Evolutionary conservation across 2,329 filamentous ascomycete species (phyloP), one percentile per base, ranked within the genome.

Genomic region (Aureobasidium sp.): DNA sequence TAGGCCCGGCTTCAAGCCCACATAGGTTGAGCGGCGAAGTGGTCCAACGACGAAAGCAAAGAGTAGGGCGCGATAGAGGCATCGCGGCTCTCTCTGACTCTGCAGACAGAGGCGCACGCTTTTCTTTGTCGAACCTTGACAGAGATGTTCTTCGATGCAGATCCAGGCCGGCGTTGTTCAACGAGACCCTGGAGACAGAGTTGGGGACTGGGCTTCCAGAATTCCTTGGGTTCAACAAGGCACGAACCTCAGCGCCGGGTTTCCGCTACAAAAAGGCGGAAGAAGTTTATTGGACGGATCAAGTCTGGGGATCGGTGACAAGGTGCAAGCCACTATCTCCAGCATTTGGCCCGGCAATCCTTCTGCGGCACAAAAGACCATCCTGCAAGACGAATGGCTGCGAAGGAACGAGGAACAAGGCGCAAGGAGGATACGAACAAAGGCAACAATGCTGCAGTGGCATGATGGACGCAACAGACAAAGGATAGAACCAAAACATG

Each of bases 231-330:
- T 39, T 47, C 55, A 58, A 58, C 55, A 58, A 48, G 42, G 42
- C 42, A 58, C 41, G 42, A 58, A 48, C 55, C 55, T 58, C 55
- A 39, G 55, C 55, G 42, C 41, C 53, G 53, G 55, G 41, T 59
- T 29, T 42, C 31, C 45, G 22, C 17, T 42, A 36, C 34, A 34
- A 51, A 49, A 37, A 60, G 27, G 20, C 56, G 57, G 45, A 49
- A 51, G 57, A 60, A 61, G 49, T 31, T 47, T 53, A 62, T 62
- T 62, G 60, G 60, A 56, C 39, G 48, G 48, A 61, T 49, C 31
- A 61, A 61, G 48, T 61, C 60, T 62, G 60, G 60, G 60, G 60
- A 55, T 55, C 31, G 60, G 47, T 44, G 58, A 47, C 44, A 25
- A 31, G 36, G 44, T 49, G 29, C 56, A 59, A 59, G 56, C 56